phyloP scores from a whole-genome alignment of 306 rosid genomes.

The Boehmeria nivea region DNA sequence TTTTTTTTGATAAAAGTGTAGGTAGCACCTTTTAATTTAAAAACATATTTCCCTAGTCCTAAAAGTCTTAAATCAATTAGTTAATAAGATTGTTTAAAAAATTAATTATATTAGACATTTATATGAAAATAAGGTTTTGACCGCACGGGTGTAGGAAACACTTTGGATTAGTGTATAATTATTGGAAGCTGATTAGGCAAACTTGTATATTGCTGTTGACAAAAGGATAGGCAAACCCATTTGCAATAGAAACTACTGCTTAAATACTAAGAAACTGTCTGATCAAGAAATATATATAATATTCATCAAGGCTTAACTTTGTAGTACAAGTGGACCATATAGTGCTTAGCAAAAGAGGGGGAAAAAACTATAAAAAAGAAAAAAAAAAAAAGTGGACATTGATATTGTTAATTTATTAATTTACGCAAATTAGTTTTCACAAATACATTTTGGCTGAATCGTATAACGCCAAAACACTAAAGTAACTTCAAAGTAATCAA shows the following conservation, averaged over 20 bases:
- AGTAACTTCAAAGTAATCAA: constrained; percentile 11
- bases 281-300: neutral
- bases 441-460: neutral
- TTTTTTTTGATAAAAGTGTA: too few relatives aligned
- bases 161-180: constrained; percentile 25
- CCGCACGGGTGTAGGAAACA: constrained; percentile 58
- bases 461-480: constrained; percentile 10
- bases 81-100: neutral
- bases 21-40: constrained; percentile 46
- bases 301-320: neutral
- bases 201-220: constrained; percentile 20
- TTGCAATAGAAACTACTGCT: constrained; percentile 16
- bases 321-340: constrained; percentile 7
- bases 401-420: neutral
- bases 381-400: too few relatives aligned
- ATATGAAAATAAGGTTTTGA: constrained; percentile 43
- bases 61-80: constrained; percentile 27
- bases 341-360: neutral
- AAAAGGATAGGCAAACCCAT: constrained; percentile 29
- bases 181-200: constrained; percentile 8
- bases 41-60: constrained; percentile 41
- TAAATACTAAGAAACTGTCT: constrained; percentile 25
- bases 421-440: neutral
- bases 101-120: neutral
- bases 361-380: neutral